Evolutionary conservation across 2,329 filamentous ascomycete species (phyloP), one percentile per base, ranked within the genome.

Genomic region (Dactylonectria macrodidyma): DNA sequence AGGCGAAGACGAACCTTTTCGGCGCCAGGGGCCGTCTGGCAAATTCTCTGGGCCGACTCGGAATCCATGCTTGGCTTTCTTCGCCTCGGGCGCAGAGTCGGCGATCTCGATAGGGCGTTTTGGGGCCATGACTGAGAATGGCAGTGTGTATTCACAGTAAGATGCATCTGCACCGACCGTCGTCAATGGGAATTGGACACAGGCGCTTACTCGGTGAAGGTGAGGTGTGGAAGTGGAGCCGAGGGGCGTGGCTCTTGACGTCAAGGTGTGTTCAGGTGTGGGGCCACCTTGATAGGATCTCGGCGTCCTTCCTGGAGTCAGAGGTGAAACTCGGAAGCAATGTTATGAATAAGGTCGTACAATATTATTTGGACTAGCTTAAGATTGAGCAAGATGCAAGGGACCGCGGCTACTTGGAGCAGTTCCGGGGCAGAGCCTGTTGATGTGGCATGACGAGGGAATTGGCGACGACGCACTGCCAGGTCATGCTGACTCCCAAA

Each of bases 11-110:
- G 65, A 74, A 88, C 86, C 84, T 82, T 97, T 97, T 75, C 95
- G 91, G 76, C 90, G 90, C 88, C 96, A 94, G 24, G 92, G 92
- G 62, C 95, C 95, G 80, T 98, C 95, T 47, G 95, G 95, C 30
- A 98, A 86, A 80, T 98, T 97, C 44, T 92, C 92, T 34, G 95
- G 95, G 0, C 95, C 95, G 64, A 98, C 92, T 47, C 89, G 89
- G 84, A 98, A 98, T 58, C 93, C 94, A 74, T 93, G 92, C 72
- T 84, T 84, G 65, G 82, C 81, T 78, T 88, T 89, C 77, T 89
- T 89, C 16, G 81, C 78, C 8, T 79, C 82, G 47, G 81, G 72
- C 52, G 77, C 78, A 16, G 78, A 71, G 22, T 78, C 76, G 7
- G 69, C 62, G n/a, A 76, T 69, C 47, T 79, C 75, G 12, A 70